Evolutionary conservation across 352 stramenopile species (phyloP).

Genomic region (Globisporangium irregulare): DNA sequence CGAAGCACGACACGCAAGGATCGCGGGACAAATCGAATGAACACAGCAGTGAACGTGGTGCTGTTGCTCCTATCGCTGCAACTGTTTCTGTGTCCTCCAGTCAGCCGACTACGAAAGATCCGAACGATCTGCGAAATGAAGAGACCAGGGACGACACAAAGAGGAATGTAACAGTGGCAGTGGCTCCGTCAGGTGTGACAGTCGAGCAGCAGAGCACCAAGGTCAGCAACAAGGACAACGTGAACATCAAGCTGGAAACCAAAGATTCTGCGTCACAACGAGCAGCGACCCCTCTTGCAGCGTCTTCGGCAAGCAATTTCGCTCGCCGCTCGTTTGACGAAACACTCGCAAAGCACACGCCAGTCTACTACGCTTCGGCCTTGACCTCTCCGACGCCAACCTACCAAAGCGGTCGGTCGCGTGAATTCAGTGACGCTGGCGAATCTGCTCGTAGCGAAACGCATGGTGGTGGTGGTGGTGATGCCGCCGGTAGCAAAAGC

Average conservation of each 20-base stretch:
- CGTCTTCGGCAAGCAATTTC: not conserved
- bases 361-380: not conserved
- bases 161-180: not conserved
- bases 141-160: not conserved
- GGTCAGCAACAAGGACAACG: not conserved
- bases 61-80: not conserved
- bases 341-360: not conserved
- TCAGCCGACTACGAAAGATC: not conserved
- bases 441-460: not conserved
- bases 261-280: not conserved
- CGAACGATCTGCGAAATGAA: not conserved
- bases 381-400: not conserved
- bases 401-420: not conserved
- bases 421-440: not conserved
- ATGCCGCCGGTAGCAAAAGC: not conserved
- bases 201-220: not conserved
- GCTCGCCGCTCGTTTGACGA: not conserved
- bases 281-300: not conserved
- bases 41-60: not conserved
- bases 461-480: not conserved
- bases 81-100: not conserved
- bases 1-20: not conserved
- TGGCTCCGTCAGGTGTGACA: not conserved
- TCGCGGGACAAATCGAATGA: constrained; percentile 2
- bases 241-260: not conserved